Conservation (phyloP, 495 filamentous ascomycete species). For the Penicillium parvum region DNA sequence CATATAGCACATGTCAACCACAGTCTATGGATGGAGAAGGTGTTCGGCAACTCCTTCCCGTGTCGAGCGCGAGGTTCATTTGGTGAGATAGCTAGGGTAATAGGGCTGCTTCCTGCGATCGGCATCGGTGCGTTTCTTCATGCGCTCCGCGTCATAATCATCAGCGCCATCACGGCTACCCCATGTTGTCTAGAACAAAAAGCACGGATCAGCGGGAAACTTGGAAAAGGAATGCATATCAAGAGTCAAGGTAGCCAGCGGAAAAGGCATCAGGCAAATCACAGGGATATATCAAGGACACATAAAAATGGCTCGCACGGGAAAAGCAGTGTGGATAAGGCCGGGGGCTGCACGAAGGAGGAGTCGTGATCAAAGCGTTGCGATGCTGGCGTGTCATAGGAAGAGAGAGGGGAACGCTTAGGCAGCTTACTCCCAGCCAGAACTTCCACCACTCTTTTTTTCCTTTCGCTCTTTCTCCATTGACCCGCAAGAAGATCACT, state of each 20-base stretch:
- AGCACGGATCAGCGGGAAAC: conserved; percentile 11
- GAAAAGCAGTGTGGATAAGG: conserved; percentile 17
- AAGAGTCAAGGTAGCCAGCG: neutral
- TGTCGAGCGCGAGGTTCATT: conserved; percentile 16
- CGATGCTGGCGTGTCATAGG: conserved; percentile 19
- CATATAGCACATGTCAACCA: neutral
- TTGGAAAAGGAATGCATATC: neutral
- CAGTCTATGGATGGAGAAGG: neutral
- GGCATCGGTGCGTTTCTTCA: conserved; percentile 46
- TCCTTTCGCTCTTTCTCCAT: too few species aligned
- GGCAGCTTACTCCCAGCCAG: conserved; percentile 2
- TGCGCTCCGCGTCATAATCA: conserved; percentile 52
- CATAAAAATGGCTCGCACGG: conserved; percentile 14
- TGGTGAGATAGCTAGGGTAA: conserved; percentile 28
- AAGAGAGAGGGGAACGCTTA: conserved; percentile 11
- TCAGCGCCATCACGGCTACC: conserved; percentile 57
- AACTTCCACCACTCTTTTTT: too few species aligned
- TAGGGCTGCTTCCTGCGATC: conserved; percentile 38
- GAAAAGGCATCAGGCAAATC: neutral
- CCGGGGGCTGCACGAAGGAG: conserved; percentile 23
- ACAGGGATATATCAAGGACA: neutral
- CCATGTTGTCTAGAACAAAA: conserved; percentile 48
- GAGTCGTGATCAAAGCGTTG: conserved; percentile 29
- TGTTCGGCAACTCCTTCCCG: neutral
- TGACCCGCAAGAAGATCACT: too few species aligned